Evolutionary conservation across 2,329 filamentous ascomycete species (phyloP), one percentile per base, ranked within the genome.

Genomic region (Cladophialophora carrionii): DNA sequence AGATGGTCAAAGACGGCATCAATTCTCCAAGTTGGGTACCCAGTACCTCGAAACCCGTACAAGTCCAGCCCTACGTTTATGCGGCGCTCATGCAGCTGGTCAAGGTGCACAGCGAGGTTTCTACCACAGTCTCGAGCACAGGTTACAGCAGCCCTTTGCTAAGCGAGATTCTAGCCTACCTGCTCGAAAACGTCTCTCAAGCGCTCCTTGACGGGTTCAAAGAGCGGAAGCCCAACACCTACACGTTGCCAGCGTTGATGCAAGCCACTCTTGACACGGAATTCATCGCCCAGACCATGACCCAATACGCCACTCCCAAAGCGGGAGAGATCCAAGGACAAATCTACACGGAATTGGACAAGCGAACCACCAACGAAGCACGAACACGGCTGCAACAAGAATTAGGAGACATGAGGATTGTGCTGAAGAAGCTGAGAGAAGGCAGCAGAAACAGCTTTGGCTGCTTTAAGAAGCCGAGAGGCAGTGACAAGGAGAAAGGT

Each of bases 191-290:
- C 73, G 85, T 90, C 10, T 94, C 90, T 10, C 80, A 85, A 5
- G 88, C 92, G 67, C 87, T 98, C n/a, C 87, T 97, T 17, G 85
- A 89, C 31, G 88, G 91, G 0, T 96, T 98, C 82, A 82, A 85
- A 76, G 75, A 82, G 41, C 87, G 89, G 6, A 77, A 82, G 4
- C 65, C 69, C 7, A 71, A 70, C 56, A 82, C 82, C 22, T 98
- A 95, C 78, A 85, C 87, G 1, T 87, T 99, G 0, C 83, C 89
- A 4, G 89, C 90, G 6, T 85, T 99, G 57, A 96, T 98, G 88
- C 96, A 99, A 78, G 96, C 96, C 1, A 99, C 95, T 0, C 86
- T 99, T 0, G 95, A 99, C 74, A 93, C 97, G 1, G 95, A 99
- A 78, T 98, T 99, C 74, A 88, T 98, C 63, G 91, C 93, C 0